A percentile compares a stretch with the other conserved stretches of the same genome.
phyloP scores from a whole-genome alignment of 192 early-diverging fungal genomes.

The Entrophospora sp. region DNA sequence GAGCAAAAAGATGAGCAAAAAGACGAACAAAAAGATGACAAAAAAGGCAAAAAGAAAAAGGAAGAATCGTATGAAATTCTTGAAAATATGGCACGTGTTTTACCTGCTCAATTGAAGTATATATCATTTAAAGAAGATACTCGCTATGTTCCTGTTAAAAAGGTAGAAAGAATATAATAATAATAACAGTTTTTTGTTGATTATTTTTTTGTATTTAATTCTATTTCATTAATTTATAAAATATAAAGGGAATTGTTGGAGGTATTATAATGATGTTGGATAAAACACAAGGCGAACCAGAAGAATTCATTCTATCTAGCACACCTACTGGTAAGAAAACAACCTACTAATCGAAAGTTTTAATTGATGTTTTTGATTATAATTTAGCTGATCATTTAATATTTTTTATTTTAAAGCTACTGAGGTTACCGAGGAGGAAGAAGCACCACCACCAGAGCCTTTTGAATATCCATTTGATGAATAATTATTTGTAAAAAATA shows the following conservation, averaged over 20 bases:
- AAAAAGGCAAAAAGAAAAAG: constrained; percentile 62
- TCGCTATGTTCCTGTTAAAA: constrained; percentile 87
- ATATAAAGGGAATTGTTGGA: constrained; percentile 43
- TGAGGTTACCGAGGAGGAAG: constrained; percentile 46
- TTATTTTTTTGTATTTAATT: too few species aligned
- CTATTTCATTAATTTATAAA: neutral
- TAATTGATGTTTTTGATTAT: too few species aligned
- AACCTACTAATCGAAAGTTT: too few species aligned
- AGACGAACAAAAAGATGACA: constrained; percentile 34
- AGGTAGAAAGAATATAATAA: too few species aligned
- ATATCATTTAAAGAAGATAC: constrained; percentile 78
- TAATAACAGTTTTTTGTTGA: too few species aligned
- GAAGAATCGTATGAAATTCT: constrained; percentile 69
- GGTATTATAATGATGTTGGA: constrained; percentile 89
- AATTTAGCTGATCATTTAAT: neutral
- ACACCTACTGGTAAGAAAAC: constrained; percentile 31
- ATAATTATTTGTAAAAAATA: too few species aligned
- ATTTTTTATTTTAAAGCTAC: constrained; percentile 21
- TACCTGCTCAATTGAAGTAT: constrained; percentile 80
- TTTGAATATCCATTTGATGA: constrained; percentile 77
- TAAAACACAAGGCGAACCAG: constrained; percentile 64
- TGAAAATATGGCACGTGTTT: constrained; percentile 79
- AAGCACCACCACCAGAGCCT: constrained; percentile 63
- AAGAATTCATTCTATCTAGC: constrained; percentile 63
- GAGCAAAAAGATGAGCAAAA: constrained; percentile 40